Base-by-base conservation (phyloP, 2,329 filamentous ascomycete genomes). In the Bimuria novae-zelandiae region DNA sequence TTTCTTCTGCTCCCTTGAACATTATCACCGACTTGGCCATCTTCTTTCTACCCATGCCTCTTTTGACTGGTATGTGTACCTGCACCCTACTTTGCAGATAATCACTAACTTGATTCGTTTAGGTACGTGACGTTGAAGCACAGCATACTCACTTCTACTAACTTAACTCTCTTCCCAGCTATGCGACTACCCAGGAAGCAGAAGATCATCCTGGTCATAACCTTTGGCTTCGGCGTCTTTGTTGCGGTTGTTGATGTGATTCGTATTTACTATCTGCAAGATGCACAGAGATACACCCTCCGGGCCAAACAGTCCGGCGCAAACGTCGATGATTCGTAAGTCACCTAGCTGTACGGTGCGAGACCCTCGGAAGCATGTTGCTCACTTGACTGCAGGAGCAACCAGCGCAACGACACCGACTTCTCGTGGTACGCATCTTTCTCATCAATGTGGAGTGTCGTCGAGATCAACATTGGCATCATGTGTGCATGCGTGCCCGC, bases 401-500 rank as follows among this genome's bases (percentile, higher is more conserved):
- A 65, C 27, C 63, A 68, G 25, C 67, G 77, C 33, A 78, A 76
- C 40, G 66, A 71, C 8, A 77, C 76, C 7, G 82, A 85, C 58
- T 82, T 84, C 55, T 80, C 80, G 32, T 85, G 81, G 86, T 92
- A 93, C 67, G 89, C 90, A 0, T 90, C 90, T 0, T 76, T 92
- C 4, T 90, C 90, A 0, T 88, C 95, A 68, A 93, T 96, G 89
- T 97, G 92, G 93, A 93, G 89, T 14, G 89, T 88, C 11, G 86
- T 97, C 49, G 92, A 97, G 72, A 91, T 96, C 67, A 94, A 96
- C 60, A 80, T 95, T 1, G 92, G 91, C 16, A 92, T 97, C 62
- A 88, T 92, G 59, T 96, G 90, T 68, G 92, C 89, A 36, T 96
- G 92, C 64, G 89, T 97, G n/a, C 93, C 93, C 7, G 93, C 89